Percentiles rank a stretch among this genome's conserved stretches.
These are phyloP conservation scores for Guyanaporus albipodus DNA, from an alignment of 768 basidiomycete genomes.

Conservation along the genomic window DNA sequence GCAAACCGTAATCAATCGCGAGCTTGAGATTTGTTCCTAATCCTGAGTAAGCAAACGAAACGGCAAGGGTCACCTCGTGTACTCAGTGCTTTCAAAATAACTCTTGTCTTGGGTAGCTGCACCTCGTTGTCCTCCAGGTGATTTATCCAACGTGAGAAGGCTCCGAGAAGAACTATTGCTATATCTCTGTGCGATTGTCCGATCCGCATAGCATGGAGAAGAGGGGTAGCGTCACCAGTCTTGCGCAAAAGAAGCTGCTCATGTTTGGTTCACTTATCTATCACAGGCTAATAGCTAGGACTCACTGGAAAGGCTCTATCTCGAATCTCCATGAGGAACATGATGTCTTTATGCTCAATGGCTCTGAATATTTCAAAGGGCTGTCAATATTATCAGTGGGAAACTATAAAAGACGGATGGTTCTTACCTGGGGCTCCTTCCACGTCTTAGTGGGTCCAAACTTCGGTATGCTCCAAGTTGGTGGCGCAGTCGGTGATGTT, in stretches of 20 bases:
- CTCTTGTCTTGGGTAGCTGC: slow-evolving; percentile 58
- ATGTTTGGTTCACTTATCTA: background rate
- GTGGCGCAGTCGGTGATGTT: slow-evolving; percentile 18
- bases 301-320: slow-evolving; percentile 76
- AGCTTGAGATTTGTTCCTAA: slow-evolving; percentile 81
- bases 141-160: slow-evolving; percentile 90
- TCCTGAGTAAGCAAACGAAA: slow-evolving; percentile 68
- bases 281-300: slow-evolving; percentile 12
- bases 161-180: slow-evolving; percentile 82
- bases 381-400: slow-evolving; percentile 22
- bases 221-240: slow-evolving; percentile 80
- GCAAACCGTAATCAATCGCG: slow-evolving; percentile 85
- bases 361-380: slow-evolving; percentile 75
- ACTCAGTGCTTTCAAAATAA: slow-evolving; percentile 78
- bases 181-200: slow-evolving; percentile 75
- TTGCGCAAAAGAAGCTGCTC: slow-evolving; percentile 74
- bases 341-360: slow-evolving; percentile 79
- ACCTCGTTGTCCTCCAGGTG: slow-evolving; percentile 81
- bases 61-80: slow-evolving; percentile 60
- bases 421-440: slow-evolving; percentile 52
- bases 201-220: slow-evolving; percentile 87
- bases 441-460: slow-evolving; percentile 28
- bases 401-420: background rate
- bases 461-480: slow-evolving; percentile 15
- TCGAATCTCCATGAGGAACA: slow-evolving; percentile 78